These are phyloP conservation scores for Cyclocybe cylindracea DNA, from an alignment of 768 basidiomycete species.

Conservation along the genomic window DNA sequence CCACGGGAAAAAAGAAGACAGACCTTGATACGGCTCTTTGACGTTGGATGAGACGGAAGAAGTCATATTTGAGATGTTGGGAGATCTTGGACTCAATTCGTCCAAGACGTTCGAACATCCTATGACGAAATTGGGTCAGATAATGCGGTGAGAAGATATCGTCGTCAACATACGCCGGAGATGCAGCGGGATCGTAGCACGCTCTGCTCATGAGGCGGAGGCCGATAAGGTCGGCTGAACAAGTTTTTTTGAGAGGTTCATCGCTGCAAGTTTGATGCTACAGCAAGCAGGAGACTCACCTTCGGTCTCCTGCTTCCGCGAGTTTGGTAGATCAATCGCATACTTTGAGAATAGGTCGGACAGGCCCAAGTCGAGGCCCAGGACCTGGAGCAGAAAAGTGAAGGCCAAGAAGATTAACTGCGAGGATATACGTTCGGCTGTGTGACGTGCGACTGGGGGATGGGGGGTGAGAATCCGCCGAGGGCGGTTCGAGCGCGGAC, in stretches of 20 bases:
- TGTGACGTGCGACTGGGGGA: constrained; percentile 37
- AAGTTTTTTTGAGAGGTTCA: background rate
- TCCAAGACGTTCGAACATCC: constrained; percentile 73
- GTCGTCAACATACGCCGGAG: constrained; percentile 57
- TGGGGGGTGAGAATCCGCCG: background rate
- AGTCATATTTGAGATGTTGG: constrained; percentile 39
- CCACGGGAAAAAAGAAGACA: constrained; percentile 13
- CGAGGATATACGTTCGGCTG: constrained; percentile 59
- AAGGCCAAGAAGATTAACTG: constrained; percentile 40
- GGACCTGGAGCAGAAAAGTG: constrained; percentile 39
- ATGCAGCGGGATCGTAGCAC: constrained; percentile 82
- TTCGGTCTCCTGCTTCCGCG: constrained; percentile 79
- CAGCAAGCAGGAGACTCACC: constrained; percentile 36
- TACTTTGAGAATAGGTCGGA: constrained; percentile 47
- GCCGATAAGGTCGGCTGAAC: constrained; percentile 85
- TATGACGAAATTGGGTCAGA: constrained; percentile 22
- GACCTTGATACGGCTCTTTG: constrained; percentile 72
- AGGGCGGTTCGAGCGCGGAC: background rate
- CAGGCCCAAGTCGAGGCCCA: constrained; percentile 62
- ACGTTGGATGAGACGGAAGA: constrained; percentile 80
- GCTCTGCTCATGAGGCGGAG: constrained; percentile 78
- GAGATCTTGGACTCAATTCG: constrained; percentile 48
- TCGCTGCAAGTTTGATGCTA: background rate
- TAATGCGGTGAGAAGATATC: background rate
- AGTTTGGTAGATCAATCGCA: constrained; percentile 78